Conservation (phyloP, 306 rosid species). For the Lithocarpus polystachyus region DNA sequence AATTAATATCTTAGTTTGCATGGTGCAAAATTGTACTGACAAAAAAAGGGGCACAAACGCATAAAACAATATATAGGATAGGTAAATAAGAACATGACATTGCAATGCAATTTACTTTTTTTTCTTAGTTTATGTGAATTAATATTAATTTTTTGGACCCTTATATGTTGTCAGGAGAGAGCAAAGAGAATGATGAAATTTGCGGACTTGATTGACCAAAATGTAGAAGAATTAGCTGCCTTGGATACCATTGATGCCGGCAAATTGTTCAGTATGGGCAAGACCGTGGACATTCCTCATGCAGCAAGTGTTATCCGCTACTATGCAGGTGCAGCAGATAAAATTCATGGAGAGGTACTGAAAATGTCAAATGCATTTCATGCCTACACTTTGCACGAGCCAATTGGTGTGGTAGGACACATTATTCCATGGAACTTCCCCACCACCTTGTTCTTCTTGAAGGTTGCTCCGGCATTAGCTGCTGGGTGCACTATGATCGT, state of each 20-base stretch:
- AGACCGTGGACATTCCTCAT: slow-evolving; percentile 49
- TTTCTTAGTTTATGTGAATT: not conserved
- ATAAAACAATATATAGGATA: too few species aligned
- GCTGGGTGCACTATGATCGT: slow-evolving; percentile 86
- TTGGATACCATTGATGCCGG: slow-evolving; percentile 75
- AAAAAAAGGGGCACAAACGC: too few species aligned
- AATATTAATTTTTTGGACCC: not conserved
- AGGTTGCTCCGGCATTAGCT: slow-evolving; percentile 73
- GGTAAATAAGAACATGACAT: too few species aligned
- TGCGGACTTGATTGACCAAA: slow-evolving; percentile 61
- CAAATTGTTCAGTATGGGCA: slow-evolving; percentile 39
- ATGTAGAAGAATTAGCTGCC: slow-evolving; percentile 64
- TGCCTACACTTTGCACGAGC: slow-evolving; percentile 70
- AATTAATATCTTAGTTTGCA: too few species aligned
- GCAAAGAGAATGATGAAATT: slow-evolving; percentile 54
- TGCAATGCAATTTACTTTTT: too few species aligned
- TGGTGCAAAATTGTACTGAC: too few species aligned
- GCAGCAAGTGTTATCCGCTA: slow-evolving; percentile 42
- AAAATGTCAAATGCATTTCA: slow-evolving; percentile 49
- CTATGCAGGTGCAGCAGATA: slow-evolving; percentile 94
- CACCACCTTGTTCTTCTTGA: slow-evolving; percentile 38
- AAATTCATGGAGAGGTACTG: slow-evolving; percentile 68
- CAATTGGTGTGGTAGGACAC: slow-evolving; percentile 80
- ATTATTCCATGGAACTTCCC: slow-evolving; percentile 93
- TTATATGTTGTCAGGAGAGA: slow-evolving; percentile 47